Evolutionary conservation across 495 filamentous ascomycete species (phyloP), one percentile per base, ranked within the genome.

Genomic region (Talaromyces trachyspermus): DNA sequence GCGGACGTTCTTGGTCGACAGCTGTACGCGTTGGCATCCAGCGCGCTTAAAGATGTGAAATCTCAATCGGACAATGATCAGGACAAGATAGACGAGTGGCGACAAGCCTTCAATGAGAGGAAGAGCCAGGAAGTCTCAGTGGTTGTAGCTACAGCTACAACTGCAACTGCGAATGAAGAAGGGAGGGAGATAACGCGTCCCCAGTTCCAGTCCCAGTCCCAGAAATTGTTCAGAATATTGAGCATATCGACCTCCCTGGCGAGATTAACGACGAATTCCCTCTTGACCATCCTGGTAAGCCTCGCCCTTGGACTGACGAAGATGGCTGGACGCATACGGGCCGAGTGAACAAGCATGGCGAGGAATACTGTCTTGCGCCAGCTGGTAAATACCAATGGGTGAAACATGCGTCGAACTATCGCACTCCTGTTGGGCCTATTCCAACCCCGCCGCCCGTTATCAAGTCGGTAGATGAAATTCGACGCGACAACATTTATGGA

Each of bases 261-360:
- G 52, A 49, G 15, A 49, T 20, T 47, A 49, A 20, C 26, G 10
- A 29, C 9, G 29, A 46, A 1, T 9, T 46, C 3, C 46, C 44
- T 19, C 53, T 53, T 25, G 48, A 62, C 14, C 52, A 50, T 32
- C 39, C 49, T 25, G 20, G 54, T 20, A 40, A 19, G 29, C 48
- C 58, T 11, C 27, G 49, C 0, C 53, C 55, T 9, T 48, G 52
- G 24, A 53, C 59, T 30, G 55, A 59, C 25, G 41, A 49, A 19
- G 60, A 65, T 36, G 63, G 62, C 23, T 71, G 66, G 68, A 42
- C 37, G 17, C 27, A 61, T 10, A 63, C 67, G 45, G 70, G 68
- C 10, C 52, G 56, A 17, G 47, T 53, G 27, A 73, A 69, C 29
- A 22, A 59, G 11, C 45, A 48, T 20, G 66, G 56, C 23, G 70